Conservation (phyloP, 2,329 filamentous ascomycete genomes). For the Xylariales sp. region DNA sequence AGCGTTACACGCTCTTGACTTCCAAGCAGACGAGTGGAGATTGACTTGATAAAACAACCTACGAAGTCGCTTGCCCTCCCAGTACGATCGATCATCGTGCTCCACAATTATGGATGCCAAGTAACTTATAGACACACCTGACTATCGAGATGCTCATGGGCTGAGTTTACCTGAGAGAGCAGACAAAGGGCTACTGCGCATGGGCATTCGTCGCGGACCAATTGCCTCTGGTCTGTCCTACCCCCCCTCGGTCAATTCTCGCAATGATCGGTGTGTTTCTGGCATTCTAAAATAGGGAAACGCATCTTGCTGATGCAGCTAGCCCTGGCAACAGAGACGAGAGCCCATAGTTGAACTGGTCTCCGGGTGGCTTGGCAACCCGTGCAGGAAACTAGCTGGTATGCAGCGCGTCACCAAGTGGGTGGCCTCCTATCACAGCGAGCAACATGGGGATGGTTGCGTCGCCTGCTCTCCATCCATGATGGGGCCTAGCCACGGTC, state of each 20-base stretch:
- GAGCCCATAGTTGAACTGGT: too few relatives aligned
- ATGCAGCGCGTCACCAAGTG: too few relatives aligned
- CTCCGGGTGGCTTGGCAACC: too few relatives aligned
- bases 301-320: too few relatives aligned
- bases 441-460: too few relatives aligned
- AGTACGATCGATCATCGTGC: background rate
- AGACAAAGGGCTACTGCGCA: background rate
- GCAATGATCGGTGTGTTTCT: slow-evolving; percentile 6
- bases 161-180: background rate
- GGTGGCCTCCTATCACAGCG: too few relatives aligned
- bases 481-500: too few relatives aligned
- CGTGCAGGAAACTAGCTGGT: too few relatives aligned
- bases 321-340: too few relatives aligned
- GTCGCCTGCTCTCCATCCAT: too few relatives aligned
- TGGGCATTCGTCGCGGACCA: background rate
- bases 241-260: slow-evolving; percentile 8
- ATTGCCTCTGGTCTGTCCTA: slow-evolving; percentile 1
- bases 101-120: background rate
- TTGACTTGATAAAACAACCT: background rate
- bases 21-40: background rate
- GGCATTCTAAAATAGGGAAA: background rate
- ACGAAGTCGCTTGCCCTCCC: background rate
- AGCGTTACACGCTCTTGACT: background rate
- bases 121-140: slow-evolving; percentile 4
- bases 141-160: background rate